These are phyloP conservation scores for Blastocrithidia nonstop DNA, from an alignment of 208 protist genomes.

Conservation along the genomic window DNA sequence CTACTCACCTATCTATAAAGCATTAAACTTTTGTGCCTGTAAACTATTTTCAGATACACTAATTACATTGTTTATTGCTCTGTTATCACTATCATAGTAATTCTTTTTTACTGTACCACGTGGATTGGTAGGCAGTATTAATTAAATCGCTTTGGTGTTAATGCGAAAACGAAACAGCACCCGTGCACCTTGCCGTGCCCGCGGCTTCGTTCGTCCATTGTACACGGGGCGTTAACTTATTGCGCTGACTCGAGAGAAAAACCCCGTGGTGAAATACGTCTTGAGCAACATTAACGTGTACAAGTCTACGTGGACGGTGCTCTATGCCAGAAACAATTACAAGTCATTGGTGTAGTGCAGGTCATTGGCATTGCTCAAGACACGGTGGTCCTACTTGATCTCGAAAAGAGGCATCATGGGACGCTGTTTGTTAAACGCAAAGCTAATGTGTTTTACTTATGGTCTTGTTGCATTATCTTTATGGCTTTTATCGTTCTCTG, in stretches of 20 bases:
- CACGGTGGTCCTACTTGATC: conserved; percentile 23
- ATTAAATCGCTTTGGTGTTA: too few relatives aligned
- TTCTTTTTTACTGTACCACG: too few relatives aligned
- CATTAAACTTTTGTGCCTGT: too few relatives aligned
- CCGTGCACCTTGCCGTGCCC: conserved; percentile 19
- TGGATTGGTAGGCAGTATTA: too few relatives aligned
- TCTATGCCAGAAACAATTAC: conserved; percentile 44
- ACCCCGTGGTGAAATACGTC: conserved; percentile 48
- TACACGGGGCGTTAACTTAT: conserved; percentile 54
- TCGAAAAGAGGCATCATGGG: conserved; percentile 70
- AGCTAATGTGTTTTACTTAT: conserved; percentile 20
- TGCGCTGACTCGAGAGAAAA: conserved; percentile 34
- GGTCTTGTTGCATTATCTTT: not conserved
- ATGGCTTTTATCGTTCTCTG: not conserved
- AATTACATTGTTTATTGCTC: too few relatives aligned
- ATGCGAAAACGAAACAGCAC: conserved; percentile 64
- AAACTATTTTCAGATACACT: too few relatives aligned
- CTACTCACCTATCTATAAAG: too few relatives aligned
- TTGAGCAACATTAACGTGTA: conserved; percentile 57
- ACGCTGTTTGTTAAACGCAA: conserved; percentile 47
- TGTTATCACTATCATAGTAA: too few relatives aligned
- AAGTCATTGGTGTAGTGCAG: conserved; percentile 62
- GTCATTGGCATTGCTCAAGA: conserved; percentile 46
- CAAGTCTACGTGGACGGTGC: conserved; percentile 46
- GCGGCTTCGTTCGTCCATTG: conserved; percentile 33